These are phyloP conservation scores for Hortiboletus campestris DNA, from an alignment of 768 basidiomycete genomes.

Conservation along the genomic window DNA sequence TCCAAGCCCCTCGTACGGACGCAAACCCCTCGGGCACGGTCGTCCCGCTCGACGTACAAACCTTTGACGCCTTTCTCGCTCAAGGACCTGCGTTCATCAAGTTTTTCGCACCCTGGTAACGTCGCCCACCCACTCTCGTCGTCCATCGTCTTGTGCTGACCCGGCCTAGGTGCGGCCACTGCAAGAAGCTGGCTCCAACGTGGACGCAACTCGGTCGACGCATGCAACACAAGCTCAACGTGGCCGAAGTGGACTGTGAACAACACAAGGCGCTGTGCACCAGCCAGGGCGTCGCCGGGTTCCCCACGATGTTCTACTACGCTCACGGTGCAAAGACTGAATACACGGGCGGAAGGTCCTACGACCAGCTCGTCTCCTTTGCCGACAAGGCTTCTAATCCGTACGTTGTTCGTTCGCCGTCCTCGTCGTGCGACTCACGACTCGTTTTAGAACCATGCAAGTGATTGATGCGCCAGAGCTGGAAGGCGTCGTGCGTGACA, in stretches of 20 bases:
- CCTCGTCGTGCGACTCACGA: background rate
- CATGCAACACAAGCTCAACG: conserved; percentile 67
- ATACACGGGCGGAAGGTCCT: conserved; percentile 68
- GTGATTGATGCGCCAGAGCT: conserved; percentile 10
- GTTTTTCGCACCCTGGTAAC: conserved; percentile 89
- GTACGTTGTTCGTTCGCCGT: conserved; percentile 42
- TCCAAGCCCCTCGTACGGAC: conserved; percentile 15
- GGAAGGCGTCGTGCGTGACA: conserved; percentile 9
- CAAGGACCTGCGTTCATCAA: conserved; percentile 62
- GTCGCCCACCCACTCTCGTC: background rate
- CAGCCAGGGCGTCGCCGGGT: conserved; percentile 67
- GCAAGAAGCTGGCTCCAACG: conserved; percentile 85
- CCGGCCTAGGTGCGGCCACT: conserved; percentile 77
- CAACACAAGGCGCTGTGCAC: conserved; percentile 65
- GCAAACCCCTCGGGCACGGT: conserved; percentile 28
- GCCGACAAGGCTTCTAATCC: conserved; percentile 70
- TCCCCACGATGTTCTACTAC: conserved; percentile 79
- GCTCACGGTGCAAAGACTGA: conserved; percentile 61
- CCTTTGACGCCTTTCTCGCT: conserved; percentile 40
- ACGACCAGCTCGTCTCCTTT: conserved; percentile 72
- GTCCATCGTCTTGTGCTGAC: background rate
- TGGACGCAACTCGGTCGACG: conserved; percentile 74
- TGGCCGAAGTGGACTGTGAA: conserved; percentile 92
- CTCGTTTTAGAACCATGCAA: conserved; percentile 19
- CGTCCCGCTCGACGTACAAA: conserved; percentile 24